Evolutionary conservation across 2,329 filamentous ascomycete genomes (phyloP), one percentile per base, ranked within the genome.

Genomic region (Sporothrix euskadiensis): DNA sequence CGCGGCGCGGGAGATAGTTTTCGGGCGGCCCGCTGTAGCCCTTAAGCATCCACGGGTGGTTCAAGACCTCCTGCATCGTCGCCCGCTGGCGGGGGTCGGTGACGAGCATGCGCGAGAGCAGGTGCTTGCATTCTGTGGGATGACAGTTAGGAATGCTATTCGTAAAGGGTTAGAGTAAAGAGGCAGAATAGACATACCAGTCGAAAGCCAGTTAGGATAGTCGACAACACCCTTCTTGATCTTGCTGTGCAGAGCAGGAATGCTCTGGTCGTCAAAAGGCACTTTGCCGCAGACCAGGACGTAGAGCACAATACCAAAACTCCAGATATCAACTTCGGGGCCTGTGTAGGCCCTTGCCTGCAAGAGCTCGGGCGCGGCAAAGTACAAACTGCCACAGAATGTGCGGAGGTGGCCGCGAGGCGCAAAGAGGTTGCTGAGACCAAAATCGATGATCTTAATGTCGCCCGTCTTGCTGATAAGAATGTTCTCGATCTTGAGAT

Each of bases 381-480:
- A 99, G 81, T 99, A 99, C 52, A 99, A 85, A 85, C 94, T 98
- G 65, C 96, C 96, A 79, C 96, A 99, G 80, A 98, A 99, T 0
- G 96, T 99, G 83, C 97, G 98, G 73, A 98, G 87, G 76, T 97
- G 91, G 75, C 88, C 89, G 61, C 91, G 87, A 0, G 96, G 96
- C 7, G 94, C 91, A 82, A 98, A 99, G 4, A 98, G 88, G 79
- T 99, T 99, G 84, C 95, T 98, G 72, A 99, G 86, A 41, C 95
- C 96, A 81, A 99, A 99, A 81, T 99, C 96, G 78, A 99, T 99
- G 78, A 99, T 98, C 81, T 98, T 98, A 83, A 99, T 99, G 80
- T 99, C 96, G 56, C 96, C 96, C 1, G 93, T 98, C 85, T 98
- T 98, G 86, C 94, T 98, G 83, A 99, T 99, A 75, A 99, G 88